These are phyloP conservation scores for Theobroma grandiflorum DNA, from an alignment of 441 rosid species.

Conservation along the genomic window DNA sequence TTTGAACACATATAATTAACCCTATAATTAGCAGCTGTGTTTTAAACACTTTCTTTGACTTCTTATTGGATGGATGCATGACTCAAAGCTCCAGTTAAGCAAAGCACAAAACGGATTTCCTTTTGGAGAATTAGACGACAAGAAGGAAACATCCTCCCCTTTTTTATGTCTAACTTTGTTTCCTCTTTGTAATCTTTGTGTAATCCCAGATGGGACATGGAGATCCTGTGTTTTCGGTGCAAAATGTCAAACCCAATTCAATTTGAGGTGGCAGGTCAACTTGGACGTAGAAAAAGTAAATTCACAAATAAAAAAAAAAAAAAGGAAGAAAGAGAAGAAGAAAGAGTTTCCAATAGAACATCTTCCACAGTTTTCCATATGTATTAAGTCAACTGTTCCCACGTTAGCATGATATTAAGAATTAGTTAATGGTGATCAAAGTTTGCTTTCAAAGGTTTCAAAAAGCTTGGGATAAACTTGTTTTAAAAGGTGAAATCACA, in stretches of 20 bases:
- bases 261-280: neutral
- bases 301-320: no score
- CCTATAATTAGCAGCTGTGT: conserved; percentile 24
- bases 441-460: neutral
- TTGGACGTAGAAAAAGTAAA: no score
- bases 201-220: conserved; percentile 42
- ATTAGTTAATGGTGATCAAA: neutral
- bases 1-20: conserved; percentile 30
- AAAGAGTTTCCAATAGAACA: no score
- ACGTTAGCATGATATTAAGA: neutral
- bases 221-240: conserved; percentile 24
- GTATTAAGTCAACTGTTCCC: neutral
- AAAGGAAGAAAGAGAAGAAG: no score
- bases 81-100: conserved; percentile 6
- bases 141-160: neutral
- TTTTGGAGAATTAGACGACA: conserved; percentile 15
- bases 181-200: neutral
- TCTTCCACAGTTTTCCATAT: no score
- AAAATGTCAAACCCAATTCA: conserved; percentile 4
- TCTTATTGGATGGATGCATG: conserved; percentile 31
- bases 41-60: conserved; percentile 35
- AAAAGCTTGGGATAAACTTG: neutral
- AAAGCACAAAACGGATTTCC: neutral
- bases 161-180: conserved; percentile 27
- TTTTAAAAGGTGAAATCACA: neutral